Evolutionary conservation across 495 filamentous ascomycete species (phyloP).

Genomic region (Aspergillus hancockii): DNA sequence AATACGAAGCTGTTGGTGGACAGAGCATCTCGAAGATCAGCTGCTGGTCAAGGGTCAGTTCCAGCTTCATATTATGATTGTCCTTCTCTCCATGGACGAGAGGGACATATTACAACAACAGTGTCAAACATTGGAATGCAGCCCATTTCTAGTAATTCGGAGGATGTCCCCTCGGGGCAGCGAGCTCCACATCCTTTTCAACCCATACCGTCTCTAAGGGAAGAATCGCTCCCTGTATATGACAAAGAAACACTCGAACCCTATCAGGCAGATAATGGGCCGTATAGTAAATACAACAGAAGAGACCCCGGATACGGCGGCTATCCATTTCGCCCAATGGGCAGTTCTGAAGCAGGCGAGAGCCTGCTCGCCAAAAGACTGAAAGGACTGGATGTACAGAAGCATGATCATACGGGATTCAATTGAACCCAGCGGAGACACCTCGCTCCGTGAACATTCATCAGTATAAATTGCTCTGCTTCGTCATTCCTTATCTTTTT

Average conservation of each 20-base stretch:
- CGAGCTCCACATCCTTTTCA: conserved; percentile 22
- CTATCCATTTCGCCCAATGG: conserved; percentile 45
- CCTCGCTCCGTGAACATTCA: not conserved
- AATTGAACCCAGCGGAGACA: not conserved
- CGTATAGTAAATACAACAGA: conserved; percentile 67
- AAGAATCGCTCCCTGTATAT: conserved; percentile 25
- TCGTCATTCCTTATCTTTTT: not conserved
- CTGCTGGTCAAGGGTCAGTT: conserved; percentile 52
- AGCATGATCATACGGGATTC: conserved; percentile 16
- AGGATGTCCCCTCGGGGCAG: conserved; percentile 1
- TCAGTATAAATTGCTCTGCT: not conserved
- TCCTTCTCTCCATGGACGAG: conserved; percentile 1
- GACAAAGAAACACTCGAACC: conserved; percentile 6
- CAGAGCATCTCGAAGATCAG: conserved; percentile 57
- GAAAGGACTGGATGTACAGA: conserved; percentile 49
- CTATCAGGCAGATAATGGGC: conserved; percentile 21
- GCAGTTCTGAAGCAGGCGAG: conserved; percentile 48
- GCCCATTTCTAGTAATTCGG: not conserved
- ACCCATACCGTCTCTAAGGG: conserved; percentile 24
- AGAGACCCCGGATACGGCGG: conserved; percentile 68
- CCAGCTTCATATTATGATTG: conserved; percentile 1
- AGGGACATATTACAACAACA: not conserved
- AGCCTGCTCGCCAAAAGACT: conserved; percentile 57
- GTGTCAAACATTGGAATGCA: not conserved
- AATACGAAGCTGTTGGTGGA: conserved; percentile 51